phyloP scores from a whole-genome alignment of 306 rosid genomes.

The Cicer arietinum region DNA sequence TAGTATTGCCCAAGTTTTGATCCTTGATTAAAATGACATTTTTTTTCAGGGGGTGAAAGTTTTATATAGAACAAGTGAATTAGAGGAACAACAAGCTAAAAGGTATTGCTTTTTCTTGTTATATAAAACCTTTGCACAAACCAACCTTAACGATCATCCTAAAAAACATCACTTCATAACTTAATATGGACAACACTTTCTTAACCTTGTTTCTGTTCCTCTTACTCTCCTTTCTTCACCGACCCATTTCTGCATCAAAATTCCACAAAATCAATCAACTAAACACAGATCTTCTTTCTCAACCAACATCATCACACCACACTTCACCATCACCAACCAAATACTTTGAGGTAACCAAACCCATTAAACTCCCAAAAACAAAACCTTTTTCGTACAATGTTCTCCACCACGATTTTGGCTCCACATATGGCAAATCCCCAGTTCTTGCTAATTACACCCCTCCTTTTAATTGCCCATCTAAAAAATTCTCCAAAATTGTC shows the following conservation, averaged over 20 bases:
- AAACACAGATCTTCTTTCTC: constrained; percentile 34
- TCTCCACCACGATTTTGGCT: constrained; percentile 77
- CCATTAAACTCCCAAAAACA: constrained; percentile 66
- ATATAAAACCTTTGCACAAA: too few species aligned
- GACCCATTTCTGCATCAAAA: constrained; percentile 54
- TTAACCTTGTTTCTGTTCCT: constrained; percentile 24
- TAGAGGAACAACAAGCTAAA: constrained; percentile 90
- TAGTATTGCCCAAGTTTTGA: constrained; percentile 18
- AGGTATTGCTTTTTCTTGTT: constrained; percentile 53
- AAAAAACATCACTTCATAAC: not conserved
- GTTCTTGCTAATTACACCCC: constrained; percentile 67
- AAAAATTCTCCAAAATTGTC: constrained; percentile 62
- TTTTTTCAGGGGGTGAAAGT: constrained; percentile 81
- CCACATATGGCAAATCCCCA: constrained; percentile 73
- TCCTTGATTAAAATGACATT: constrained; percentile 20
- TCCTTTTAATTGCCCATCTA: constrained; percentile 65
- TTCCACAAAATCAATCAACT: constrained; percentile 59
- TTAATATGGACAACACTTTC: not conserved
- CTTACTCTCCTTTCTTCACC: constrained; percentile 47
- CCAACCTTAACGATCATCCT: not conserved
- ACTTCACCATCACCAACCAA: constrained; percentile 58
- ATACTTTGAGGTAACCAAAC: constrained; percentile 80
- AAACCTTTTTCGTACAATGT: constrained; percentile 66
- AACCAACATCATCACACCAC: constrained; percentile 31
- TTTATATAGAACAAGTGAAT: constrained; percentile 80